Evolutionary conservation across 2,329 filamentous ascomycete genomes (phyloP), one percentile per base, ranked within the genome.

Genomic region (Colletotrichum cereale): DNA sequence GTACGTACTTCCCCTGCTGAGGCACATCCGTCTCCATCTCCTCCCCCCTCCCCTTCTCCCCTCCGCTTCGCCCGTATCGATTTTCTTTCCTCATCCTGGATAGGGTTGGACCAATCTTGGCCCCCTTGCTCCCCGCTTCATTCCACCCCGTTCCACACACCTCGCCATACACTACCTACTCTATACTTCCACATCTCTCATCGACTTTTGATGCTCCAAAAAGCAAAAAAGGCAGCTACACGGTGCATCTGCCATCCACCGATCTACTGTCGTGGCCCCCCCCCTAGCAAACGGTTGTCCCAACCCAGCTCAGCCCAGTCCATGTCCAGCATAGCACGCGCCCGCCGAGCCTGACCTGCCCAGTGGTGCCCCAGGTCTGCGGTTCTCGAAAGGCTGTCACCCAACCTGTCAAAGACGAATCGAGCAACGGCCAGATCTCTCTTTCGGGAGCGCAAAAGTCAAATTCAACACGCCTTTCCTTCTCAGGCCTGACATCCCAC

Each of bases 331-430:
- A 55, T 47, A 66, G 67, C 55, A 60, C 44, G 53, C 62, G 62
- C 62, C 34, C 48, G 50, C 56, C 42, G 55, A 67, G 63, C 50
- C 50, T 62, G 57, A 52, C 63, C 62, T 67, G 67, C 63, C 57
- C 40, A 21, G 62, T 40, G 42, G 50, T 66, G 55, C 55, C 63
- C 63, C 63, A 40, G 67, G 67, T 67, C 44, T 47, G 38, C 53
- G 62, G 62, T 66, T 61, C 62, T 66, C 55, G 21, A 52, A 65
- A 60, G 53, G 62, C 68, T 63, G 67, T 62, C 66, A 65, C 48
- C 48, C 56, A 66, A 62, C n/a, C 66, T 71, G 70, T 72, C 66
- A 71, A 67, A 26, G 61, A 72, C 66, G 48, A 71, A 72, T 71
- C 70, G 66, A 72, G 70, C 70, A 62, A 72, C 52, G 66, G 57